These are phyloP conservation scores for Talaromyces sp. DNA, from an alignment of 2,329 filamentous ascomycete species.

Conservation along the genomic window DNA sequence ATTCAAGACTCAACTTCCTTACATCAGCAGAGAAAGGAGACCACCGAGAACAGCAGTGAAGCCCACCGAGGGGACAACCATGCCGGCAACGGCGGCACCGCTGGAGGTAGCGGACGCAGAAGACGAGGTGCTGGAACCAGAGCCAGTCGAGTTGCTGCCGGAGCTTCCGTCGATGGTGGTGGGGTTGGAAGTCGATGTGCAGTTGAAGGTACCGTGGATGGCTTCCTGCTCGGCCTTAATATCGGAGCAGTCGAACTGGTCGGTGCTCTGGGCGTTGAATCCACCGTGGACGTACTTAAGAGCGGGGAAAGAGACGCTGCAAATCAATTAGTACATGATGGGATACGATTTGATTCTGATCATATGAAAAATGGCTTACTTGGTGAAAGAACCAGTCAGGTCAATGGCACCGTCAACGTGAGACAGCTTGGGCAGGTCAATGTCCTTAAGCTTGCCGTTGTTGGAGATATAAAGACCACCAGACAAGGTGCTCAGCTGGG, in stretches of 20 bases:
- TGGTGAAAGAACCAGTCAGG: constrained; percentile 76
- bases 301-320: constrained; percentile 64
- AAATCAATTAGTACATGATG: not conserved
- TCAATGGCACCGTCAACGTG: constrained; percentile 75
- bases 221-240: constrained; percentile 43
- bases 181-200: constrained; percentile 35
- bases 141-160: constrained; percentile 1
- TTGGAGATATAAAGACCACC: constrained; percentile 84
- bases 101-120: constrained; percentile 27
- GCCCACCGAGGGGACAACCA: constrained; percentile 34
- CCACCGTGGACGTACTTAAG: constrained; percentile 66
- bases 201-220: constrained; percentile 44
- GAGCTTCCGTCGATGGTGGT: constrained; percentile 25
- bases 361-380: constrained; percentile 52
- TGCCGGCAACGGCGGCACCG: constrained; percentile 32
- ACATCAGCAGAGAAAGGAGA: constrained; percentile 43
- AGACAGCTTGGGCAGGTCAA: constrained; percentile 66
- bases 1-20: constrained; percentile 24
- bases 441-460: constrained; percentile 67
- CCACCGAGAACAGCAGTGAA: constrained; percentile 41
- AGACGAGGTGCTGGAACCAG: constrained; percentile 11
- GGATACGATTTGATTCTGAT: too few species aligned
- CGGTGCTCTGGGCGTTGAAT: constrained; percentile 64
- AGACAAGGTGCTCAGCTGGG: constrained; percentile 60
- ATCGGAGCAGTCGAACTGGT: constrained; percentile 54